Conservation (phyloP, 1,284 basidiomycete genomes). For the Xerocomus cyaneibrunnescens region DNA sequence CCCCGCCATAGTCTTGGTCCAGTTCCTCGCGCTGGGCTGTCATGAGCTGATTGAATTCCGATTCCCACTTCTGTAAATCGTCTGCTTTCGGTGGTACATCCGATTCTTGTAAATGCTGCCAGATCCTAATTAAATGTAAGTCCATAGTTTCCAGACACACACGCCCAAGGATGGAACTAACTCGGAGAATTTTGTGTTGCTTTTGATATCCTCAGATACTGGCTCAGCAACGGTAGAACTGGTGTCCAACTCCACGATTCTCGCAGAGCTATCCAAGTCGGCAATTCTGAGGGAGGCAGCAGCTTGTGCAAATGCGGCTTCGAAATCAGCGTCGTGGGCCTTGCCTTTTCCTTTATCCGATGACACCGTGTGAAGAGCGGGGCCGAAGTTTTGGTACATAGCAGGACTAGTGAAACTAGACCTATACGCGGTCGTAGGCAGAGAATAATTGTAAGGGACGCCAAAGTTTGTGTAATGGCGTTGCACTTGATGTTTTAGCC, state of each 20-base stretch:
- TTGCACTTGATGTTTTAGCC: slow-evolving; percentile 19
- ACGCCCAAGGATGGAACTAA: slow-evolving; percentile 28
- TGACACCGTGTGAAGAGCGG: slow-evolving; percentile 15
- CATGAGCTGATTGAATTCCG: slow-evolving; percentile 84
- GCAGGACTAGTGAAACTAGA: slow-evolving; percentile 34
- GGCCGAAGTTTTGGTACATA: slow-evolving; percentile 32
- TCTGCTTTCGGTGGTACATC: slow-evolving; percentile 56
- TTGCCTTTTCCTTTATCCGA: slow-evolving; percentile 68
- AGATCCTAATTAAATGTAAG: slow-evolving; percentile 44
- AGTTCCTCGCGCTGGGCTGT: slow-evolving; percentile 61
- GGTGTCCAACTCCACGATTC: slow-evolving; percentile 57
- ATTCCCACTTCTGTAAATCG: slow-evolving; percentile 85
- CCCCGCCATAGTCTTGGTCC: slow-evolving; percentile 56
- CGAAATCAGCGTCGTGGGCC: slow-evolving; percentile 73
- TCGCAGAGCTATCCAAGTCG: slow-evolving; percentile 44
- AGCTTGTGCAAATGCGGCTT: slow-evolving; percentile 69
- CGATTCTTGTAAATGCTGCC: slow-evolving; percentile 58
- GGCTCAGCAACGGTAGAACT: slow-evolving; percentile 40
- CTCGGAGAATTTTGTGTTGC: slow-evolving; percentile 48
- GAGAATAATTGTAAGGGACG: slow-evolving; percentile 29
- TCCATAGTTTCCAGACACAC: slow-evolving; percentile 1
- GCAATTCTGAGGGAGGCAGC: slow-evolving; percentile 46
- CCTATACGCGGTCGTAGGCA: slow-evolving; percentile 31
- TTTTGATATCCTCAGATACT: slow-evolving; percentile 25
- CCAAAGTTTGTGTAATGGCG: slow-evolving; percentile 13